phyloP scores from a whole-genome alignment of 192 early-diverging fungal species.

The Coemansia sp. region DNA sequence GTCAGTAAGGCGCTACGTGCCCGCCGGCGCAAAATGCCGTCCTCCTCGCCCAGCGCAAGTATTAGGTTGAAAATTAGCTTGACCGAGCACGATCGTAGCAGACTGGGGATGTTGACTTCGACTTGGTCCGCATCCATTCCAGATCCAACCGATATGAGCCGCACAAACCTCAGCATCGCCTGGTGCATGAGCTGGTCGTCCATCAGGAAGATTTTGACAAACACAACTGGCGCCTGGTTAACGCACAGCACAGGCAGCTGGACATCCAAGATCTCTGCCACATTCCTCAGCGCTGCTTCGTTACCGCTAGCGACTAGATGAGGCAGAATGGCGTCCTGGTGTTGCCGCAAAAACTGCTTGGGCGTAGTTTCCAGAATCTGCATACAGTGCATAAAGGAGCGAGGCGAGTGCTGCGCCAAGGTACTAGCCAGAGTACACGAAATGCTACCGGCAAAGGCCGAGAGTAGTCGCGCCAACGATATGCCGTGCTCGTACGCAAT shows the following conservation, averaged over 20 bases:
- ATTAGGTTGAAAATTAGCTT: conserved; percentile 52
- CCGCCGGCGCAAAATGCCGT: conserved; percentile 31
- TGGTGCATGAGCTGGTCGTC: conserved; percentile 55
- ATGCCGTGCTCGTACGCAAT: conserved; percentile 30
- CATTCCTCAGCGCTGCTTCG: conserved; percentile 25
- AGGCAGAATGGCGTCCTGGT: conserved; percentile 37
- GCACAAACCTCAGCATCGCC: conserved; percentile 44
- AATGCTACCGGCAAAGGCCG: conserved; percentile 22
- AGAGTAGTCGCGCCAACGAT: conserved; percentile 26
- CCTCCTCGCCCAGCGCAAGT: conserved; percentile 42
- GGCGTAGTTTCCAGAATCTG: conserved; percentile 33
- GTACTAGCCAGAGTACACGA: conserved; percentile 29
- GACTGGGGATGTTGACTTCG: conserved; percentile 50
- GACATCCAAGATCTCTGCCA: conserved; percentile 34
- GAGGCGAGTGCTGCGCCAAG: conserved; percentile 13
- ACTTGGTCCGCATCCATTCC: conserved; percentile 23
- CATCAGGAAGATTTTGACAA: conserved; percentile 51
- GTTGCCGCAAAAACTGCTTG: conserved; percentile 18
- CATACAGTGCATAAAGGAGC: conserved; percentile 40
- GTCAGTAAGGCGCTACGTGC: conserved; percentile 46
- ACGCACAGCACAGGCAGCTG: conserved; percentile 50
- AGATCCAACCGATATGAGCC: conserved; percentile 40
- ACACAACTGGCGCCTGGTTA: conserved; percentile 45
- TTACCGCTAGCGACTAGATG: conserved; percentile 28
- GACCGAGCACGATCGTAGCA: conserved; percentile 49